Conservation (phyloP, 108 stramenopile genomes). For the Stephanodiscus triporus region DNA sequence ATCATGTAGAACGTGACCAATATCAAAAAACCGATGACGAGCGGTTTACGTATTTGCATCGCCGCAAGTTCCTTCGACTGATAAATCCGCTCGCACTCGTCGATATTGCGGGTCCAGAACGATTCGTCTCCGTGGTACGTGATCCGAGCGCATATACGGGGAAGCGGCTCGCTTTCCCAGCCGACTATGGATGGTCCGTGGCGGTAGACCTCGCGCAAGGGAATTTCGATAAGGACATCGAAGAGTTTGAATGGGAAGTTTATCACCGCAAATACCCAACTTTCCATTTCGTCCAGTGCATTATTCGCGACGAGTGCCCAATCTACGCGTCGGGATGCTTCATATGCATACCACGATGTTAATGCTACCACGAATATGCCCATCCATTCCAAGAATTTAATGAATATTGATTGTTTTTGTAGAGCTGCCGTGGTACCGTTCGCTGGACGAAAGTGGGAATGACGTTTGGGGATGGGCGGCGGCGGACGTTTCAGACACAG, state of each 20-base stretch:
- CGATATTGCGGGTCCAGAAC: constrained; percentile 67
- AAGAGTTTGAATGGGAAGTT: constrained; percentile 26
- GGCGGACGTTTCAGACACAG: constrained; percentile 26
- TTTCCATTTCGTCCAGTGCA: constrained; percentile 2
- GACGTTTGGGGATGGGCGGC: neutral
- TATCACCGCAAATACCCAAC: constrained; percentile 4
- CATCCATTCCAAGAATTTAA: constrained; percentile 28
- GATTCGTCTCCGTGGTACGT: constrained; percentile 60
- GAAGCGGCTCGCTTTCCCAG: constrained; percentile 65
- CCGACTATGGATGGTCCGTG: constrained; percentile 57
- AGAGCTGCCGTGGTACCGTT: neutral
- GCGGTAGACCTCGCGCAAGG: constrained; percentile 61
- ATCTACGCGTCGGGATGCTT: constrained; percentile 13
- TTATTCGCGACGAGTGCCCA: constrained; percentile 14
- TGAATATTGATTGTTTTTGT: constrained; percentile 14
- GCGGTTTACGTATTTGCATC: constrained; percentile 50
- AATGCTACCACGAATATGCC: constrained; percentile 17
- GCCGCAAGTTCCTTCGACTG: constrained; percentile 59
- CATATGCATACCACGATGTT: constrained; percentile 19
- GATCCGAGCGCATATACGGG: constrained; percentile 56
- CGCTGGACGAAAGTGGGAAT: constrained; percentile 4
- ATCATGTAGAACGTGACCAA: constrained; percentile 30
- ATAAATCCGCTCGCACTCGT: constrained; percentile 60
- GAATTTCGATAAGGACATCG: constrained; percentile 45
- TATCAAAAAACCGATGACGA: constrained; percentile 32